Evolutionary conservation across 2,329 filamentous ascomycete genomes (phyloP).

Genomic region (Fusarium xyrophilum): DNA sequence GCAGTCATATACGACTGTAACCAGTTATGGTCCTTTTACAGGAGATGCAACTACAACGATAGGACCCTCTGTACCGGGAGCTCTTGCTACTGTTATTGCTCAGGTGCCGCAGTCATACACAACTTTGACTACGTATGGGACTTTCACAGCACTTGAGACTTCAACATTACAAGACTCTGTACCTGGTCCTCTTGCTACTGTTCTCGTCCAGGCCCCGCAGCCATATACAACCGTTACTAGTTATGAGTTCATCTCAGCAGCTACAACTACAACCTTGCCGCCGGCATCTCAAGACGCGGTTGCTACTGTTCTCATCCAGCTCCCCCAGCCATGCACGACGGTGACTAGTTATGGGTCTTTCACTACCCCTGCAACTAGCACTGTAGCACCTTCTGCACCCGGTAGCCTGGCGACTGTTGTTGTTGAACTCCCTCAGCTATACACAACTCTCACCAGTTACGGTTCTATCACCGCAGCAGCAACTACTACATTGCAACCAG

Average conservation of each 20-base stretch:
- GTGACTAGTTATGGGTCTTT: not conserved
- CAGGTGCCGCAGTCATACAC: not conserved
- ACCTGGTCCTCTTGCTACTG: not conserved
- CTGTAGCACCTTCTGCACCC: not conserved
- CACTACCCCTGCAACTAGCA: not conserved
- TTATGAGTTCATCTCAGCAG: not conserved
- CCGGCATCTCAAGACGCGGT: too few relatives aligned
- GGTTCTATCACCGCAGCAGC: not conserved
- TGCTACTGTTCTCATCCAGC: not conserved
- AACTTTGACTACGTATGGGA: not conserved
- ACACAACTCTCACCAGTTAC: not conserved
- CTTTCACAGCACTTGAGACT: not conserved
- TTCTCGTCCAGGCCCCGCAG: not conserved
- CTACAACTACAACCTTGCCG: not conserved
- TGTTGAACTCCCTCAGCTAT: not conserved
- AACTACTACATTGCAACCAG: not conserved
- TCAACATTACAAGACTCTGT: too few relatives aligned
- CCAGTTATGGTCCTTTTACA: too few relatives aligned
- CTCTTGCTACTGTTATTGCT: too few relatives aligned
- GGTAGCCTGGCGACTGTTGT: not conserved
- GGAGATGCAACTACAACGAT: too few relatives aligned
- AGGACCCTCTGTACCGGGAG: too few relatives aligned
- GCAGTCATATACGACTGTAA: too few relatives aligned
- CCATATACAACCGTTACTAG: not conserved
- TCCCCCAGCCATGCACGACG: not conserved